Conservation (phyloP, 1,139 yeast genomes). For the Chernovozyma aurita region DNA sequence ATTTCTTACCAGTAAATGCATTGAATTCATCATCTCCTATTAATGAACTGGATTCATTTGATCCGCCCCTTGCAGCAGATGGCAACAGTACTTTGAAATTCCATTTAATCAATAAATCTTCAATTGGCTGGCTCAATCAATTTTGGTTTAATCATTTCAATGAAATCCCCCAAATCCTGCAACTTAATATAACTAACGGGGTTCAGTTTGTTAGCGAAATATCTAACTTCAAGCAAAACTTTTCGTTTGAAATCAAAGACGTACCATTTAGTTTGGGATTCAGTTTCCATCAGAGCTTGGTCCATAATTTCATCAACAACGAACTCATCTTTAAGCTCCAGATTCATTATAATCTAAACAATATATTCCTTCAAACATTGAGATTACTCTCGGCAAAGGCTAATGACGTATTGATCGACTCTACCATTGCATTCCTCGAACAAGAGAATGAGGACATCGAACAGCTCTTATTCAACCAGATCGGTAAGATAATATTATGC, state of each 20-base stretch:
- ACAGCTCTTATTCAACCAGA: not conserved
- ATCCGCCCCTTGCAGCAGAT: not conserved
- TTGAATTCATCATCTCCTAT: not conserved
- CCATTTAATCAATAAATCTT: not conserved
- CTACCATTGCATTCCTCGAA: conserved; percentile 6
- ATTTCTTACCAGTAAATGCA: conserved; percentile 13
- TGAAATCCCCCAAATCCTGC: conserved; percentile 20
- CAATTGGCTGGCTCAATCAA: conserved; percentile 2
- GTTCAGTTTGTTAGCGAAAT: conserved; percentile 11
- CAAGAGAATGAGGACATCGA: conserved; percentile 4
- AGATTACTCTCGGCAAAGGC: conserved; percentile 4
- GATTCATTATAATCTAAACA: conserved; percentile 23
- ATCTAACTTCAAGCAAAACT: not conserved
- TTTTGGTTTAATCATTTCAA: conserved; percentile 12
- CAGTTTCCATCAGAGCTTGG: conserved; percentile 12
- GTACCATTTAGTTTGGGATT: conserved; percentile 1
- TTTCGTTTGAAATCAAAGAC: not conserved
- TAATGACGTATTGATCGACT: not conserved
- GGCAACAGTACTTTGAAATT: not conserved
- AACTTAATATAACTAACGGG: conserved; percentile 11
- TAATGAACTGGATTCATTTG: conserved; percentile 1
- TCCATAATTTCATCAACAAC: conserved; percentile 20
- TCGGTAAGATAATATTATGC: conserved; percentile 13
- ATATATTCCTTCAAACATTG: conserved; percentile 18
- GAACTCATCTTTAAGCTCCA: conserved; percentile 20